Evolutionary conservation across 2,329 filamentous ascomycete species (phyloP).

Genomic region (Calonectria pseudoreteaudii): DNA sequence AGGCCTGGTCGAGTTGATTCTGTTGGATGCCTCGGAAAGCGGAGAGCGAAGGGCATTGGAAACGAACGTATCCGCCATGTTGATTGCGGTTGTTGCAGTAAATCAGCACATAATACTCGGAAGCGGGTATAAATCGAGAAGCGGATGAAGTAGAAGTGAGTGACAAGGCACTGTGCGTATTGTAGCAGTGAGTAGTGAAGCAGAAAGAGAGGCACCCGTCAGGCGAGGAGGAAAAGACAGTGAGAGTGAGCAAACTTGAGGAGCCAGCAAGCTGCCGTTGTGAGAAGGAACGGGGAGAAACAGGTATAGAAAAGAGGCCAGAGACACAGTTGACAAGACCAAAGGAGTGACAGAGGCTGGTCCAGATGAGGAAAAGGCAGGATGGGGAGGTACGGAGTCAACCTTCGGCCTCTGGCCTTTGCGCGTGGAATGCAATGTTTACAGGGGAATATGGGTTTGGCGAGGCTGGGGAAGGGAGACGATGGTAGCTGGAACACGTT

Average conservation of each 20-base stretch:
- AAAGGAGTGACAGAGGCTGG: constrained; percentile 23
- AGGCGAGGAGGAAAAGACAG: constrained; percentile 8
- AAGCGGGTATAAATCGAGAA: constrained; percentile 19
- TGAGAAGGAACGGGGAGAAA: constrained; percentile 25
- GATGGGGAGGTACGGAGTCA: constrained; percentile 18
- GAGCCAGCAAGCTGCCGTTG: constrained; percentile 20
- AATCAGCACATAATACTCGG: constrained; percentile 52
- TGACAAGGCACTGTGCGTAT: background rate
- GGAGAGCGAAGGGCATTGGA: constrained; percentile 51
- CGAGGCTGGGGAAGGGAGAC: constrained; percentile 38
- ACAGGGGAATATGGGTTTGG: constrained; percentile 38
- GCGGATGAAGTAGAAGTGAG: constrained; percentile 26
- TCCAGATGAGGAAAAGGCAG: constrained; percentile 33
- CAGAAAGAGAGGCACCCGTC: constrained; percentile 26
- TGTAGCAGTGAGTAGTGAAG: background rate
- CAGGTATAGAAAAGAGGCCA: constrained; percentile 20
- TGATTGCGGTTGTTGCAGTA: constrained; percentile 34
- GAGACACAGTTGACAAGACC: constrained; percentile 22
- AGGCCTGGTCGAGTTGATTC: constrained; percentile 57
- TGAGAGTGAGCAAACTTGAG: constrained; percentile 22
- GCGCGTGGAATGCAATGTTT: constrained; percentile 47
- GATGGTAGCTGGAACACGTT: constrained; percentile 12
- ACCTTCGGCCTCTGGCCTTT: background rate
- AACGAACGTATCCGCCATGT: constrained; percentile 49
- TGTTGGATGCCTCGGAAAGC: constrained; percentile 60